Conservation (phyloP, 2,329 filamentous ascomycete genomes). For the Mariannaea elegans region DNA sequence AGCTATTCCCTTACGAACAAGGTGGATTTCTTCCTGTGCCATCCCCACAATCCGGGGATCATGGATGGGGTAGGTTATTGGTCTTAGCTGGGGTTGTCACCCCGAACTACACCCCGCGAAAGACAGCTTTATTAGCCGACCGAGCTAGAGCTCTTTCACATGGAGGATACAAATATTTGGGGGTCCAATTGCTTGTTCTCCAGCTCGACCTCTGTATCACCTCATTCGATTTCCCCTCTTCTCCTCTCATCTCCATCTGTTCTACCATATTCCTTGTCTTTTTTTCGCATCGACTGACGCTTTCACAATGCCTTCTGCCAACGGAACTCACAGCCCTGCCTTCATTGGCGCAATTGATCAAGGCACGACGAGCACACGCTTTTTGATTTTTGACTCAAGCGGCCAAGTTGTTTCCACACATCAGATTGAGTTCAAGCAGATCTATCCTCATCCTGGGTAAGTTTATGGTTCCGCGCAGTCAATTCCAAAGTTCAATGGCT, state of each 20-base stretch:
- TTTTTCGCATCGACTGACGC: conserved; percentile 29
- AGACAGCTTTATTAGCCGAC: conserved; percentile 15
- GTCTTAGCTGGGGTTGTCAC: background rate
- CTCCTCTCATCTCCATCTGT: conserved; percentile 36
- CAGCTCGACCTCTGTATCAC: background rate
- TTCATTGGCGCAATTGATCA: conserved; percentile 84
- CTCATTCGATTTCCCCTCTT: conserved; percentile 19
- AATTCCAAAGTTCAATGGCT: background rate
- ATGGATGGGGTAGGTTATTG: conserved; percentile 5
- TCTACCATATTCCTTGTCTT: conserved; percentile 1
- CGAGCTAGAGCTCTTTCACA: conserved; percentile 11
- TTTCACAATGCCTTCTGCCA: conserved; percentile 45
- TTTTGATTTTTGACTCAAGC: conserved; percentile 78
- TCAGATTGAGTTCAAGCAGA: conserved; percentile 79
- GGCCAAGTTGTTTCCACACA: conserved; percentile 77
- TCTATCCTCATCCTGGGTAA: conserved; percentile 79
- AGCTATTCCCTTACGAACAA: background rate
- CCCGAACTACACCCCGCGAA: conserved; percentile 20
- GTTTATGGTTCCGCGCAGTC: too few species aligned
- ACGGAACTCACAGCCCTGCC: conserved; percentile 35
- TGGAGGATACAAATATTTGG: conserved; percentile 24
- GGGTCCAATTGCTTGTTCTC: conserved; percentile 15
- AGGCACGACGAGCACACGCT: conserved; percentile 80
- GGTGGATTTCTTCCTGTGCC: background rate
- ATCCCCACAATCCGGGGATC: conserved; percentile 24